These are phyloP conservation scores for Trypanosoma boissoni DNA, from an alignment of 208 protist species.

Conservation along the genomic window DNA sequence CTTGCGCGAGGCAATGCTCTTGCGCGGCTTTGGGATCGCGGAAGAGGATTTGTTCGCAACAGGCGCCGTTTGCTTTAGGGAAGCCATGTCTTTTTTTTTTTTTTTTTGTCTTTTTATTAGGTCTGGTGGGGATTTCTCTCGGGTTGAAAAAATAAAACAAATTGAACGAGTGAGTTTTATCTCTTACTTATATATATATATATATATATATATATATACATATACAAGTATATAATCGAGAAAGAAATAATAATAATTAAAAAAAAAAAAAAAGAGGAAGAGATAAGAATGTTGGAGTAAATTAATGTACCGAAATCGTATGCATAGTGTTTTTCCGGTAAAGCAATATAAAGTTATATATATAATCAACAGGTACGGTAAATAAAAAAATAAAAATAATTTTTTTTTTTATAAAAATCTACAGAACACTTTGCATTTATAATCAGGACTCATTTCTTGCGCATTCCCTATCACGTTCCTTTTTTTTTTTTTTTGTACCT, in stretches of 20 bases:
- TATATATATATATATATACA: conserved; percentile 1
- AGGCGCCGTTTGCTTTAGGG: conserved; percentile 46
- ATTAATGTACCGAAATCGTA: too few relatives aligned
- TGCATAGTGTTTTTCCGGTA: too few relatives aligned
- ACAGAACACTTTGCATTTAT: neutral
- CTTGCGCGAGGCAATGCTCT: conserved; percentile 74
- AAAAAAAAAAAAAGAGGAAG: too few relatives aligned
- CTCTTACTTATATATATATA: neutral
- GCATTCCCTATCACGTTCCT: neutral
- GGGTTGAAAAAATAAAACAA: too few relatives aligned
- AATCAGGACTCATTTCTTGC: neutral
- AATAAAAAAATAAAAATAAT: neutral
- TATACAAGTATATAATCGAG: neutral
- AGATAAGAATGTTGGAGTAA: too few relatives aligned
- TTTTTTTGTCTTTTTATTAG: neutral
- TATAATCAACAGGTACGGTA: neutral
- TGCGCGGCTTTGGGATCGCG: conserved; percentile 37
- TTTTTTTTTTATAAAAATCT: neutral
- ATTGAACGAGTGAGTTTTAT: too few relatives aligned
- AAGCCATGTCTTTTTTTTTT: conserved; percentile 33
- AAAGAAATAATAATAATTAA: neutral
- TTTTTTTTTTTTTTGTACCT: neutral
- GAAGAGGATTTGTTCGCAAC: conserved; percentile 39
- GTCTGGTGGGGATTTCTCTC: neutral
- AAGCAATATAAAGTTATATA: neutral